Evolutionary conservation across 148 eudicot species (phyloP), one percentile per base, ranked within the genome.

Genomic region (Nepenthes gracilis): DNA sequence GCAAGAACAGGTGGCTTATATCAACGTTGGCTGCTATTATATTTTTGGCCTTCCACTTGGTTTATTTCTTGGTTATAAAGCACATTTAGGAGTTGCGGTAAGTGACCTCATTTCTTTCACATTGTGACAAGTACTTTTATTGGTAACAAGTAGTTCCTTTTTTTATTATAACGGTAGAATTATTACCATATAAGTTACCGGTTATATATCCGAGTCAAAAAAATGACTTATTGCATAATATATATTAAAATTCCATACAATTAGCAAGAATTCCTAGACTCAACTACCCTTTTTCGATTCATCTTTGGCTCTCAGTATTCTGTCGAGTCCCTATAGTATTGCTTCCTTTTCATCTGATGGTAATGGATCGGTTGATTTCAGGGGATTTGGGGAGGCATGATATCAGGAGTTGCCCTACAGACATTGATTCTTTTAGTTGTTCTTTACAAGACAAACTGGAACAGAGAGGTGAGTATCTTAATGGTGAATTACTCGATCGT

Each of bases 371-470:
- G 15, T n/a, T 11, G 11, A 23, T 47, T 64, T 38, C 40, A 89
- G 96, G 96, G 96, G 40, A 71, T 89, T 50, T 89, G 96, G 96
- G 75, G 68, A 9, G 96, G 94, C 23, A 81, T 89, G 94, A 86
- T 89, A 47, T 74, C 77, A n/a, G 97, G 97, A 70, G 70, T 74
- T 36, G 67, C 75, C 33, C 50, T 89, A 36, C 97, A 89, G 70
- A 85, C 89, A 5, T 11, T 84, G 54, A 61, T 89, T 54, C 75
- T 89, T 4, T 38, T 80, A 38, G 12, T 80, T 33, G 72, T 89
- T 47, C 75, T 86, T 67, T 86, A 78, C 65, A 81, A 67, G 66
- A 90, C 97, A 52, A 90, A 90, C 64, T 90, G 95, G 97, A 86
- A 45, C 59, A 79, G 68, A 55, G 97, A 90, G 88, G 92, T 88